A percentile compares a stretch with the other conserved stretches of the same genome.
Conservation (phyloP, 1,284 basidiomycete species). For the Pseudozyma hubeiensis region DNA sequence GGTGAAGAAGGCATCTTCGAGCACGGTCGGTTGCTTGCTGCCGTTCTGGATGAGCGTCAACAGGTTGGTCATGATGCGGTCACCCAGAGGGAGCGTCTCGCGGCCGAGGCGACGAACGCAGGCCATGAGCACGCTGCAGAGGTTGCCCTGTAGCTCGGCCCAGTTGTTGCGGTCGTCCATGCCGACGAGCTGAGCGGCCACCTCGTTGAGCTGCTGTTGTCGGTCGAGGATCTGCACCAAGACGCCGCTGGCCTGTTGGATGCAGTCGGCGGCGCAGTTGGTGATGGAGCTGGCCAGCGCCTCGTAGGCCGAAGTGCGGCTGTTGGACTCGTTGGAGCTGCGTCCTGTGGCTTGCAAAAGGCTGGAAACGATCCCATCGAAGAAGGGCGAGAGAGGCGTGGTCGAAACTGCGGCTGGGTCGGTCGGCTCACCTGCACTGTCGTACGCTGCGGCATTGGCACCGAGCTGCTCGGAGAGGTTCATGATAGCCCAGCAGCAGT, state of each 20-base stretch:
- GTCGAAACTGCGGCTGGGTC: conserved; percentile 69
- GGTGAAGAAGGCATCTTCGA: conserved; percentile 95
- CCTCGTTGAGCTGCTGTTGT: conserved; percentile 86
- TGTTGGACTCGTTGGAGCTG: conserved; percentile 87
- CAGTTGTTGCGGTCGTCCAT: conserved; percentile 97
- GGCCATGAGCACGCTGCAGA: conserved; percentile 76
- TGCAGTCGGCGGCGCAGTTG: conserved; percentile 83
- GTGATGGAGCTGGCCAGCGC: conserved; percentile 88
- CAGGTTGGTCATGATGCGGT: conserved; percentile 93
- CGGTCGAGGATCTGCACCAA: conserved; percentile 83
- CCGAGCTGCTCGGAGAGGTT: conserved; percentile 75
- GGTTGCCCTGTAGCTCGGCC: conserved; percentile 96
- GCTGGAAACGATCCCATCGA: conserved; percentile 74
- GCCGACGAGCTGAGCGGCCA: conserved; percentile 85
- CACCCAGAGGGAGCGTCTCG: conserved; percentile 87
- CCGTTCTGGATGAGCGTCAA: conserved; percentile 85
- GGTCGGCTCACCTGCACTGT: conserved; percentile 73
- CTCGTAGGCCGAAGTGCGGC: conserved; percentile 94
- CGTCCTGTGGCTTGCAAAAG: conserved; percentile 71
- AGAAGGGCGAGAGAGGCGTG: conserved; percentile 84
- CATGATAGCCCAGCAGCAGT: conserved; percentile 97
- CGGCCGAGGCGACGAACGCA: conserved; percentile 76
- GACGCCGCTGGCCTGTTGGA: conserved; percentile 85
- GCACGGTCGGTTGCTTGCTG: conserved; percentile 91
- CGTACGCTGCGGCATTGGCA: conserved; percentile 47